A percentile compares a stretch with the other conserved stretches of the same genome.
These are phyloP conservation scores for Psilocybe cyanescens DNA, from an alignment of 768 basidiomycete genomes.

Conservation along the genomic window DNA sequence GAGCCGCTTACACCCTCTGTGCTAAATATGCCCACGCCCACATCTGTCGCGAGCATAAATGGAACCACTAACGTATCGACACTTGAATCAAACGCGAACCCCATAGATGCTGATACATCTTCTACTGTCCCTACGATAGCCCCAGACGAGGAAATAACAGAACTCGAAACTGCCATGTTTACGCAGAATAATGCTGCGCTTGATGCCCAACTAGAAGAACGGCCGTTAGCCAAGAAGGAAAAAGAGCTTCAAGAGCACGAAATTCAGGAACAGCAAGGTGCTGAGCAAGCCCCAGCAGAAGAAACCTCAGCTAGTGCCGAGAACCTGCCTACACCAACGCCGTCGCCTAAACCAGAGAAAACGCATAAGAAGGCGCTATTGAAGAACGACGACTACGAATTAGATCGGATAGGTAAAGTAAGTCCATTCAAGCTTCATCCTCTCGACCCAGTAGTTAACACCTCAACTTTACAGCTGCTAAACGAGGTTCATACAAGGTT, in stretches of 20 bases:
- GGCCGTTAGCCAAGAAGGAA: slow-evolving; percentile 88
- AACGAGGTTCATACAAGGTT: slow-evolving; percentile 79
- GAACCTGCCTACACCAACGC: slow-evolving; percentile 4
- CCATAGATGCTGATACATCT: slow-evolving; percentile 23
- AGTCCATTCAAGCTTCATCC: not conserved
- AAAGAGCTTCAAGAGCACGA: slow-evolving; percentile 66
- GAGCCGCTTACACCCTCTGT: slow-evolving; percentile 51
- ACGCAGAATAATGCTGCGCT: slow-evolving; percentile 74
- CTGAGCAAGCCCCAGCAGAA: not conserved
- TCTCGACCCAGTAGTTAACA: not conserved
- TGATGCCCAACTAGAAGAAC: slow-evolving; percentile 83
- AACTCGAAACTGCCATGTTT: slow-evolving; percentile 55
- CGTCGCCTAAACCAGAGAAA: slow-evolving; percentile 44
- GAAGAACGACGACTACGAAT: slow-evolving; percentile 86
- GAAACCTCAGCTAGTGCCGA: slow-evolving; percentile 4
- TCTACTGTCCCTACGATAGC: slow-evolving; percentile 25
- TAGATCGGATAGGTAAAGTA: slow-evolving; percentile 78
- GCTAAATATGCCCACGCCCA: slow-evolving; percentile 28
- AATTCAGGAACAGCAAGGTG: slow-evolving; percentile 29
- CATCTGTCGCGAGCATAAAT: slow-evolving; percentile 18
- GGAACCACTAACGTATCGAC: slow-evolving; percentile 3
- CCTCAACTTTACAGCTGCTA: slow-evolving; percentile 59
- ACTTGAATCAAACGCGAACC: slow-evolving; percentile 7
- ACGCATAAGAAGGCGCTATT: slow-evolving; percentile 71
- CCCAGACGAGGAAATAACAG: slow-evolving; percentile 44